These are phyloP conservation scores for Corchorus olitorius DNA, from an alignment of 345 rosid species.

Conservation along the genomic window DNA sequence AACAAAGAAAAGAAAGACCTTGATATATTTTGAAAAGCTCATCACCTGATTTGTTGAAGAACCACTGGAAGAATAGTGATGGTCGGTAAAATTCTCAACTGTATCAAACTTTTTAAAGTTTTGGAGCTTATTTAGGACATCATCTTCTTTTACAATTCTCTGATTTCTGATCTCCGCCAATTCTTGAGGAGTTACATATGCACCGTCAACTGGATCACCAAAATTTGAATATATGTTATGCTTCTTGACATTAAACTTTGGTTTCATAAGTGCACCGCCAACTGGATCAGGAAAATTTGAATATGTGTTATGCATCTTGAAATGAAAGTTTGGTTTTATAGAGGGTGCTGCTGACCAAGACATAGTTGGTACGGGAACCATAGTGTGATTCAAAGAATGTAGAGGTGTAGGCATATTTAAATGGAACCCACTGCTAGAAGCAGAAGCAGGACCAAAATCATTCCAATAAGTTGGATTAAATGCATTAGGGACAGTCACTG, in stretches of 20 bases:
- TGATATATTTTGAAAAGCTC: slow-evolving; percentile 19
- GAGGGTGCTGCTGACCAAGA: slow-evolving; percentile 14
- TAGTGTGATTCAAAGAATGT: slow-evolving; percentile 17
- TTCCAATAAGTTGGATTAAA: slow-evolving; percentile 19
- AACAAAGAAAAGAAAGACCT: slow-evolving; percentile 4
- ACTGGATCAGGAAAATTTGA: slow-evolving; percentile 15
- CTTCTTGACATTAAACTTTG: too few species aligned
- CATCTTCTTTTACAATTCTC: slow-evolving; percentile 40
- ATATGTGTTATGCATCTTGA: slow-evolving; percentile 3
- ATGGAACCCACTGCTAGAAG: slow-evolving; percentile 9
- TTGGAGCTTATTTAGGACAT: slow-evolving; percentile 51
- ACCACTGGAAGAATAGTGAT: slow-evolving; percentile 48
- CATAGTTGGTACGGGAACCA: slow-evolving; percentile 10
- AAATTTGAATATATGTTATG: neutral
- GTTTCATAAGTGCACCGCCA: too few species aligned
- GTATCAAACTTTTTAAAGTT: slow-evolving; percentile 77
- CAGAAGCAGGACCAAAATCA: neutral
- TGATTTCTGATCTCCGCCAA: slow-evolving; percentile 31
- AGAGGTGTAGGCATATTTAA: slow-evolving; percentile 2
- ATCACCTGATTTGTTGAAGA: slow-evolving; percentile 56
- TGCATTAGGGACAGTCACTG: slow-evolving; percentile 22
- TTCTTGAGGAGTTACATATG: slow-evolving; percentile 34
- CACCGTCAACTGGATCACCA: slow-evolving; percentile 21
- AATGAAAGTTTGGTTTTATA: slow-evolving; percentile 8
- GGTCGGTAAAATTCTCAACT: slow-evolving; percentile 72